Base-by-base conservation (phyloP, 345 rosid species). In the Eucalyptus virginea region DNA sequence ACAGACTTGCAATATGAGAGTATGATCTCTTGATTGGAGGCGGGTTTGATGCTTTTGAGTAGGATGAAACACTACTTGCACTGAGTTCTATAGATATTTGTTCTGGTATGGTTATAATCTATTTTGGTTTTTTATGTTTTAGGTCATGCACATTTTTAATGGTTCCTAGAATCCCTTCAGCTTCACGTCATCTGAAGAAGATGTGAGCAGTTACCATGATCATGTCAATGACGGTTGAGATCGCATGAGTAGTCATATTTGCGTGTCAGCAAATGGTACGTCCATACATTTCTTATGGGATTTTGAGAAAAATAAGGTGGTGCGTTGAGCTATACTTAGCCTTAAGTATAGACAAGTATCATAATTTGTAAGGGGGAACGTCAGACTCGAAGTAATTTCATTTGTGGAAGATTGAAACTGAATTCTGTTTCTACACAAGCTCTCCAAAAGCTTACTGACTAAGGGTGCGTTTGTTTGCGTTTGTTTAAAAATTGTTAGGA, bases 61-160 rank as follows among this genome's bases (percentile, higher is more conserved):
- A 77, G 83, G 45, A 77, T 77, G 28, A 21, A 77, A 77, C 83
- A 34, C 44, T 72, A 19, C 81, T 72, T 34, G 81, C 21, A 34
- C 45, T 19, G 80, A 19, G 44, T 34, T 72, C 81, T 16, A 34
- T 34, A 19, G 18, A 34, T 72, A 18, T 72, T 72, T 72, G 26
- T 34, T 34, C 44, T 18, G 44, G 44, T 44, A 72, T 88, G 86
- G 91, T 86, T 21, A 88, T 28, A 56, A 56, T 67, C 28, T n/a
- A 62, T 10, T 37, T 28, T 37, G 45, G 34, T 19, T 18, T 11
- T 54, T 44, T n/a, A 65, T 40, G 19, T 14, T 13, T n/a, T 69
- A 30, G 88, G 88, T 81, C 90, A 67, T 87, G 94, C 91, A 52
- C 72, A 18, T 88, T 51, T 85, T 88, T 47, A 13, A 49, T 91